Percentiles rank a stretch among this genome's conserved stretches.
Evolutionary conservation across 108 stramenopile genomes (phyloP).

Genomic region (Pseudonitzschia multiseries): DNA sequence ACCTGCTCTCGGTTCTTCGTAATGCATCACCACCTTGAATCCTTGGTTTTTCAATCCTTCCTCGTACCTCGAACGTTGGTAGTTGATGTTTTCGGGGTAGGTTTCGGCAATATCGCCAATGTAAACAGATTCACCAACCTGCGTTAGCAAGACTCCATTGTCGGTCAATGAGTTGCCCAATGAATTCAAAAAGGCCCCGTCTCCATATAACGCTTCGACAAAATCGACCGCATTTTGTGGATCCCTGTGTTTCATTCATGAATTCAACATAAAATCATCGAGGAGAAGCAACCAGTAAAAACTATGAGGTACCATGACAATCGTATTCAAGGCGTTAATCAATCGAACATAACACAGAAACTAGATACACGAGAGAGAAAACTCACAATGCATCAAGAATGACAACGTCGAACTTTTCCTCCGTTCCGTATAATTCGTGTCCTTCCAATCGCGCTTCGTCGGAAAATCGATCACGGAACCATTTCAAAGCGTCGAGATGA

Average conservation of each 20-base stretch:
- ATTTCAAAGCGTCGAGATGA: conserved; percentile 57
- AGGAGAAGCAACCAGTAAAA: background rate
- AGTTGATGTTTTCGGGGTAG: conserved; percentile 30
- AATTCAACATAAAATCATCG: background rate
- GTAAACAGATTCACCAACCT: conserved; percentile 53
- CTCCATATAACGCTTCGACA: conserved; percentile 50
- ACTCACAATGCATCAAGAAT: conserved; percentile 79
- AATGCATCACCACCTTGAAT: background rate
- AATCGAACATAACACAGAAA: background rate
- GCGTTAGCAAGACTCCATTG: conserved; percentile 60
- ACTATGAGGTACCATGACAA: background rate
- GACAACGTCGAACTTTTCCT: conserved; percentile 60
- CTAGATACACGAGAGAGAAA: background rate
- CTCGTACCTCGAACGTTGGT: conserved; percentile 3
- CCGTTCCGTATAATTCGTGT: conserved; percentile 3
- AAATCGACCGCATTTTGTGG: conserved; percentile 48
- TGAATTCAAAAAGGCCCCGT: conserved; percentile 44
- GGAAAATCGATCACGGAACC: conserved; percentile 48
- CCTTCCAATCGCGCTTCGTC: conserved; percentile 10
- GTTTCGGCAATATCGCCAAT: conserved; percentile 44
- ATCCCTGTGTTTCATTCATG: conserved; percentile 22
- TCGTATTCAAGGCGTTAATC: background rate
- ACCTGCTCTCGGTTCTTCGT: conserved; percentile 16
- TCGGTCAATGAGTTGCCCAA: conserved; percentile 45
- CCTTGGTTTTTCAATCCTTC: conserved; percentile 17